Percentiles rank a stretch among this genome's conserved stretches.
phyloP scores from a whole-genome alignment of 257 asterid species.

The Mentha longifolia region DNA sequence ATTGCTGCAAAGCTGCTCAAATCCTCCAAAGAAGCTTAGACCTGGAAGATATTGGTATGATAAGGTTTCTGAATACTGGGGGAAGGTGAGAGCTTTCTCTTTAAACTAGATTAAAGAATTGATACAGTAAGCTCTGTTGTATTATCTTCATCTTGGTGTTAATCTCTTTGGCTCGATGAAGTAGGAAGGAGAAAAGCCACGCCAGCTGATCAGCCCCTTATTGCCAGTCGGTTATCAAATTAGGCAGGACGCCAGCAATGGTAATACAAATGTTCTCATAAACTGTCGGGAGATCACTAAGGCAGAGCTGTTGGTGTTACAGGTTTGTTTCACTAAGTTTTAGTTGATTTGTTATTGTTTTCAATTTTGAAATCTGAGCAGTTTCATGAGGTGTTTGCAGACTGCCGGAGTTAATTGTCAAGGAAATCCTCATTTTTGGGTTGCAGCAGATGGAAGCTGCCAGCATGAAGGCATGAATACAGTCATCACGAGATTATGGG shows the following conservation, averaged over 20 bases:
- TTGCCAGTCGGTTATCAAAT: conserved; percentile 60
- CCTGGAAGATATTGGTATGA: conserved; percentile 96
- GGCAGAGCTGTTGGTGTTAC: conserved; percentile 63
- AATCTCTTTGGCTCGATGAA: conserved; percentile 29
- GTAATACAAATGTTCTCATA: conserved; percentile 64
- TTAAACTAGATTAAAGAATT: background rate
- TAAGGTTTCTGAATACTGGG: conserved; percentile 85
- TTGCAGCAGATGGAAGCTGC: conserved; percentile 65
- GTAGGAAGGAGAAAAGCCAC: conserved; percentile 85
- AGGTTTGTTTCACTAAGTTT: conserved; percentile 45
- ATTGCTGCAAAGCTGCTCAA: conserved; percentile 60
- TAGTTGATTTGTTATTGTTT: background rate
- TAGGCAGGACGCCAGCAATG: conserved; percentile 68
- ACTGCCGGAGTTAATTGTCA: conserved; percentile 63
- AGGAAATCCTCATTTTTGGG: conserved; percentile 71
- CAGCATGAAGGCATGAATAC: conserved; percentile 68
- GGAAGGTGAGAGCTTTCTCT: conserved; percentile 64
- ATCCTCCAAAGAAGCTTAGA: conserved; percentile 83
- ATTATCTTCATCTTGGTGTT: conserved; percentile 3
- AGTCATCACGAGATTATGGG: conserved; percentile 80
- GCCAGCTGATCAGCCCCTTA: conserved; percentile 70
- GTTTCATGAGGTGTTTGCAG: conserved; percentile 46
- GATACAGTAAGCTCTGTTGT: background rate
- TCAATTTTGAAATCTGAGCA: conserved; percentile 28
- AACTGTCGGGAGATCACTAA: conserved; percentile 75